These are phyloP conservation scores for Pseudogymnoascus verrucosus DNA, from an alignment of 2,329 filamentous ascomycete genomes.

Conservation along the genomic window DNA sequence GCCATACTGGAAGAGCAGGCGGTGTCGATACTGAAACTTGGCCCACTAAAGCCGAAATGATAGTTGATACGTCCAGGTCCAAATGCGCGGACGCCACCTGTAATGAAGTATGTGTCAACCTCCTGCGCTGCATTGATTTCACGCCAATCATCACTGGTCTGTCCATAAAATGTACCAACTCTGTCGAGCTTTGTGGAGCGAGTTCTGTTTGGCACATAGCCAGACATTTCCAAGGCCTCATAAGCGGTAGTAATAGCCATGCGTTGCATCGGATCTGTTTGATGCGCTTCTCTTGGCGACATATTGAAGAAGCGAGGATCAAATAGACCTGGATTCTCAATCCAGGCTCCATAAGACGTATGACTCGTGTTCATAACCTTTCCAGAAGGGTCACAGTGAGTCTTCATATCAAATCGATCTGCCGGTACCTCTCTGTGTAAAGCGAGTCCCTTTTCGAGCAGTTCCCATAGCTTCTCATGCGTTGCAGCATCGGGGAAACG, in stretches of 20 bases:
- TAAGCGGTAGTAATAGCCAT: conserved; percentile 70
- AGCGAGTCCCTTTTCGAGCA: conserved; percentile 66
- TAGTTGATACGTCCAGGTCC: conserved; percentile 31
- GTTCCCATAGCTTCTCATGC: conserved; percentile 65
- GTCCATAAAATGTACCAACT: conserved; percentile 27
- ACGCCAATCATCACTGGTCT: conserved; percentile 27
- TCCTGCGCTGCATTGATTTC: conserved; percentile 27
- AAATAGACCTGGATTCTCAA: conserved; percentile 65
- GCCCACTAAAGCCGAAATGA: conserved; percentile 36
- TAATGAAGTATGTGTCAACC: conserved; percentile 27
- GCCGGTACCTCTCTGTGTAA: conserved; percentile 58
- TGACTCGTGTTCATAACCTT: conserved; percentile 70
- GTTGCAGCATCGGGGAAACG: conserved; percentile 67
- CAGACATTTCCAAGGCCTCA: conserved; percentile 74
- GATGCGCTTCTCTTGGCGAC: conserved; percentile 71
- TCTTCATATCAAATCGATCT: conserved; percentile 66
- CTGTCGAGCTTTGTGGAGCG: conserved; percentile 35
- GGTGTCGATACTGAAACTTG: conserved; percentile 34
- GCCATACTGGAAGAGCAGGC: conserved; percentile 35
- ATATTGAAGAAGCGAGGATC: conserved; percentile 85
- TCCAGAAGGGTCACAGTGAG: conserved; percentile 62
- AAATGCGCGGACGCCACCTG: conserved; percentile 27
- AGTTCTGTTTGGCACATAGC: conserved; percentile 47
- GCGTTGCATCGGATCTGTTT: conserved; percentile 75
- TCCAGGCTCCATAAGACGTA: conserved; percentile 67